Conservation (phyloP, 208 protist species). For the Trypanosoma mega region DNA sequence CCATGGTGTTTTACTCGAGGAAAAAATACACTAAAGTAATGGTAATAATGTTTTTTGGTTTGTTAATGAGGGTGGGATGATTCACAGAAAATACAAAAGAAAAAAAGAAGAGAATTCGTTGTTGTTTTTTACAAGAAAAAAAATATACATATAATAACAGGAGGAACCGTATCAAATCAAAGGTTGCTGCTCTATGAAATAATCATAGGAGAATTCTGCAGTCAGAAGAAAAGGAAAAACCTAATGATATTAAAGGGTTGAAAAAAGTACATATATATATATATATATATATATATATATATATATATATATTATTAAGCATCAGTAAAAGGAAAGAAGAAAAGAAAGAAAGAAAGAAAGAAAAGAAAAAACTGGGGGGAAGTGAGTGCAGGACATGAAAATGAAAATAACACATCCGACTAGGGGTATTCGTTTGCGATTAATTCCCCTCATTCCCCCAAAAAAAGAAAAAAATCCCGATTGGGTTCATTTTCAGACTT, state of each 20-base stretch:
- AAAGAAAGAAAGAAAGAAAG: neutral
- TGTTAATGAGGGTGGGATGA: neutral
- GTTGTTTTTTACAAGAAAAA: neutral
- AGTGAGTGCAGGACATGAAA: no score
- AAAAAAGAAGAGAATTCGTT: neutral
- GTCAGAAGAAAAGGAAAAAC: neutral
- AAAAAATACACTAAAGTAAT: neutral
- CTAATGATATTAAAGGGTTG: neutral
- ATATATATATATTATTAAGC: conserved; percentile 11
- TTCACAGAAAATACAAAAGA: conserved; percentile 10
- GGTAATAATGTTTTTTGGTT: neutral
- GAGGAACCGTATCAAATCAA: no score
- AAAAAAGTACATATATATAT: neutral
- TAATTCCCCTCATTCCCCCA: no score
- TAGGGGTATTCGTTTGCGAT: no score
- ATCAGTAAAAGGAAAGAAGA: neutral
- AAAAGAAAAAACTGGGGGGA: neutral
- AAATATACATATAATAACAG: no score
- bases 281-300: conserved; percentile 9
- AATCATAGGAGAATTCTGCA: neutral
- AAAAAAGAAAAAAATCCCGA: no score
- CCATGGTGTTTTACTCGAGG: conserved; percentile 22
- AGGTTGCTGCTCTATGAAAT: no score
- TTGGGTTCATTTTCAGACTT: no score
- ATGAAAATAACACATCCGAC: no score